Percentiles rank a stretch among this genome's conserved stretches.
Conservation (phyloP, 2,329 filamentous ascomycete species). For the Colletotrichum graminicola region DNA sequence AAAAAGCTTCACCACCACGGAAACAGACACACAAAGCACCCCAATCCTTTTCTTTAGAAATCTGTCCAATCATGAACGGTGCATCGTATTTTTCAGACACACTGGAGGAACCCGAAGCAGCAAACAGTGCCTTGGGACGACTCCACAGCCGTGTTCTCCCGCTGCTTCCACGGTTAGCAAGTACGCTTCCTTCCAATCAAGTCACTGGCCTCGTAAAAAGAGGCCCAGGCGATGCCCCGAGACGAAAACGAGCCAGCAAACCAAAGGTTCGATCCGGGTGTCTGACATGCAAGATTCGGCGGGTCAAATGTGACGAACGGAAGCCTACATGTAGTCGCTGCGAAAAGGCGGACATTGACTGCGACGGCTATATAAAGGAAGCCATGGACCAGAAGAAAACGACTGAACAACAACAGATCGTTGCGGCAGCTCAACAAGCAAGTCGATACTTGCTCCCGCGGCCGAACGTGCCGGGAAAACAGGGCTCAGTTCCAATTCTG, state of each 20-base stretch:
- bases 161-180: neutral
- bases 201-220: neutral
- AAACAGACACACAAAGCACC: neutral
- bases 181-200: neutral
- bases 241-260: constrained; percentile 34
- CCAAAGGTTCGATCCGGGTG: constrained; percentile 43
- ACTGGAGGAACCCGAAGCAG: neutral
- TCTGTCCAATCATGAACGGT: neutral
- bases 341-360: constrained; percentile 36
- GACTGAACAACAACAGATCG: constrained; percentile 4
- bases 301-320: constrained; percentile 50
- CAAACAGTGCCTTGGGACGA: neutral
- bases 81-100: neutral
- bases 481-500: neutral
- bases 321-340: constrained; percentile 46
- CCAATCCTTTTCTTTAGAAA: fast-evolving
- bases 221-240: neutral
- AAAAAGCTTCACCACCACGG: no score
- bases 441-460: constrained; percentile 21
- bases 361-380: constrained; percentile 40
- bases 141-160: neutral
- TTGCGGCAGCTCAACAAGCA: constrained; percentile 13
- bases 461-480: neutral
- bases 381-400: constrained; percentile 2
- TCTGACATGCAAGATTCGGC: constrained; percentile 45